Percentiles rank a stretch among this genome's conserved stretches.
phyloP scores from a whole-genome alignment of 2,329 filamentous ascomycete species.

The Colletotrichum shisoi region DNA sequence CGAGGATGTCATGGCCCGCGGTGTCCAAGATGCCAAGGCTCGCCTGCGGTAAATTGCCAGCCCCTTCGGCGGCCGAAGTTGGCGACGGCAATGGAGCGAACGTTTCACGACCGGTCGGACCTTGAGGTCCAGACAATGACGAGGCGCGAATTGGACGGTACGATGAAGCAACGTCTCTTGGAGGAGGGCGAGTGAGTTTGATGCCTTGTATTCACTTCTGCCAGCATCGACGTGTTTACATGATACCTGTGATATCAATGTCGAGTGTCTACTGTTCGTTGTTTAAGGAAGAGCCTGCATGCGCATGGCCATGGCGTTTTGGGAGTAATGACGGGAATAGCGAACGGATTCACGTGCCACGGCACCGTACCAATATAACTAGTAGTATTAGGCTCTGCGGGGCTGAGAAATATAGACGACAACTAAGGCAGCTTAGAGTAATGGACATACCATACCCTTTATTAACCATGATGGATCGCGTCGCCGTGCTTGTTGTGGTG shows the following conservation, averaged over 20 bases:
- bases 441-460: constrained; percentile 38
- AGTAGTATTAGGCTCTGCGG: constrained; percentile 38
- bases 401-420: constrained; percentile 37
- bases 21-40: constrained; percentile 77
- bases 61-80: background rate
- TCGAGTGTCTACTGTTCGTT: constrained; percentile 33
- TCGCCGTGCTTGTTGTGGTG: background rate
- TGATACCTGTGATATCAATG: constrained; percentile 37
- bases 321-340: constrained; percentile 36
- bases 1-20: constrained; percentile 79
- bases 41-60: constrained; percentile 66
- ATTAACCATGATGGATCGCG: constrained; percentile 2
- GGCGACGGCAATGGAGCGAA: background rate
- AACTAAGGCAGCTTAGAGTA: constrained; percentile 37
- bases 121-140: constrained; percentile 14
- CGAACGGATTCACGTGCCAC: constrained; percentile 36
- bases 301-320: constrained; percentile 37
- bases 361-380: constrained; percentile 37
- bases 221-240: constrained; percentile 34
- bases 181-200: constrained; percentile 12
- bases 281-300: constrained; percentile 33
- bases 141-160: constrained; percentile 26
- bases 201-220: constrained; percentile 31
- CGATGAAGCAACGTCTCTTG: constrained; percentile 32
- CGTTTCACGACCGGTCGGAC: constrained; percentile 16